These are phyloP conservation scores for Trichoderma sp. DNA, from an alignment of 2,329 filamentous ascomycete genomes.

Conservation along the genomic window DNA sequence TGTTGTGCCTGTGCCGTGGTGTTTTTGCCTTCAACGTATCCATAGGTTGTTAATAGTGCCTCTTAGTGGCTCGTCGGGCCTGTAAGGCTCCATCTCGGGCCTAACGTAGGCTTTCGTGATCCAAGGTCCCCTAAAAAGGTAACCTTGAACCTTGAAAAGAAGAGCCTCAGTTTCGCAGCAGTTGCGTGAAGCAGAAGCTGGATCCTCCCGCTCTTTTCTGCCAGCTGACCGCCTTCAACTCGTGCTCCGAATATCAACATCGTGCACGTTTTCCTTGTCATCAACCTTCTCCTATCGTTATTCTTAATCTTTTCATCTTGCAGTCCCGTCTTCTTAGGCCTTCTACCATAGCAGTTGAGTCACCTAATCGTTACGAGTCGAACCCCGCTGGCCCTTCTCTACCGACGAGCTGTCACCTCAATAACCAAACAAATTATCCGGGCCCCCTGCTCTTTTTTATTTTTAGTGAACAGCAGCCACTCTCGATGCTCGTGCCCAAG, in stretches of 20 bases:
- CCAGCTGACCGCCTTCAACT: slow-evolving; percentile 21
- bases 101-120: background rate
- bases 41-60: background rate
- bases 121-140: slow-evolving; percentile 2
- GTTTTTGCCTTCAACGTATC: too few relatives aligned
- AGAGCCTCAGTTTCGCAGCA: background rate
- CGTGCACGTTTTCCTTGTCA: background rate
- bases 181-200: background rate
- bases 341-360: slow-evolving; percentile 1
- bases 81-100: background rate
- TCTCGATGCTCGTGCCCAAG: slow-evolving; percentile 15
- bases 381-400: slow-evolving; percentile 12
- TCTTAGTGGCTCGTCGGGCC: background rate
- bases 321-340: background rate
- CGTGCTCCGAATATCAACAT: background rate
- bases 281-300: background rate
- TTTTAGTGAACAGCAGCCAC: slow-evolving; percentile 16
- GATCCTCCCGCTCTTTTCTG: slow-evolving; percentile 14
- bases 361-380: background rate
- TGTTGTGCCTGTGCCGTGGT: background rate
- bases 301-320: background rate
- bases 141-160: background rate
- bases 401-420: slow-evolving; percentile 10
- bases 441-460: slow-evolving; percentile 14
- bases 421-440: slow-evolving; percentile 5